Conservation (phyloP, 331 rosid genomes). For the Stylosanthes scabra region DNA sequence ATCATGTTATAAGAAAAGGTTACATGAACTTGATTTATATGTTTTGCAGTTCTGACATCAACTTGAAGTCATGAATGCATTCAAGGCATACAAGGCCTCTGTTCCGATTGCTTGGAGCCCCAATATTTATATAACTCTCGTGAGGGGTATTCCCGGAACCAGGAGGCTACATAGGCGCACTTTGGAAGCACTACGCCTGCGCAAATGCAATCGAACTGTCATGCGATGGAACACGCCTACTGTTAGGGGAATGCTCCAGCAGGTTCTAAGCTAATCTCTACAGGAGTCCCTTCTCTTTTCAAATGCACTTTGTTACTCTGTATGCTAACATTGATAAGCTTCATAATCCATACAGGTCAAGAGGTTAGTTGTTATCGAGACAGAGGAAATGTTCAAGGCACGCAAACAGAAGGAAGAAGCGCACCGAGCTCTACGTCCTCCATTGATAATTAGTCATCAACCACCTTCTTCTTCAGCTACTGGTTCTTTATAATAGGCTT, state of each 20-base stretch:
- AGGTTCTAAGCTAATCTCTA: constrained; percentile 54
- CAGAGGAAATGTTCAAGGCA: constrained; percentile 89
- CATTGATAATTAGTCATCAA: constrained; percentile 68
- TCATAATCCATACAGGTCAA: constrained; percentile 63
- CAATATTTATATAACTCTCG: constrained; percentile 81
- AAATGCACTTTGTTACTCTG: neutral
- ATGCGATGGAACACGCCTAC: constrained; percentile 96
- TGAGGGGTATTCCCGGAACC: constrained; percentile 96
- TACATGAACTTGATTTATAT: constrained; percentile 15
- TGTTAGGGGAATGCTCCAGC: constrained; percentile 91
- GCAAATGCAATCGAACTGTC: constrained; percentile 92
- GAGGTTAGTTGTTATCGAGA: constrained; percentile 85
- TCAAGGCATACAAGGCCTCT: constrained; percentile 85
- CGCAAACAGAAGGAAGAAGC: constrained; percentile 72
- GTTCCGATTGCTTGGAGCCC: constrained; percentile 90
- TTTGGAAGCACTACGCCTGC: constrained; percentile 81
- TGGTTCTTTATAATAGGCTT: constrained; percentile 49
- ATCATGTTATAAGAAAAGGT: constrained; percentile 10
- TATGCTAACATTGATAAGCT: constrained; percentile 31
- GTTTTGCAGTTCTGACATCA: constrained; percentile 48
- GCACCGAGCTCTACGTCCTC: constrained; percentile 68
- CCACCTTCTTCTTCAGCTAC: constrained; percentile 58
- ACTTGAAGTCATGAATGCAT: constrained; percentile 80
- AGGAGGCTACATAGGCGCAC: constrained; percentile 89
- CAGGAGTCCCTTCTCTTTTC: constrained; percentile 8